A percentile compares a stretch with the other conserved stretches of the same genome.
Conservation (phyloP, 805 yeast genomes). For the Nakazawaea molendinolei region DNA sequence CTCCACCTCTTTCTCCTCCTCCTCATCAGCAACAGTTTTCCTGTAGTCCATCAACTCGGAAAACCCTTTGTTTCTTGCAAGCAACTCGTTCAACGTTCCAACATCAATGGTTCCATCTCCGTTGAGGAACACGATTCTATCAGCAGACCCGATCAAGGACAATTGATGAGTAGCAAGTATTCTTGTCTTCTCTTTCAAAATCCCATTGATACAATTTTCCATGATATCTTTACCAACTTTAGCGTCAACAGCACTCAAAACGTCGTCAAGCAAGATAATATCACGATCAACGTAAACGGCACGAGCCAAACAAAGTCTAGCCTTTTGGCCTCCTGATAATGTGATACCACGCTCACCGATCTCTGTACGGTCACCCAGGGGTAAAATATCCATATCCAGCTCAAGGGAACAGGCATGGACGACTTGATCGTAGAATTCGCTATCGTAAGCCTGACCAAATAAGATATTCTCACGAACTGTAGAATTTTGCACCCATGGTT, state of each 20-base stretch:
- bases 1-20: slow-evolving; percentile 20
- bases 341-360: slow-evolving; percentile 76
- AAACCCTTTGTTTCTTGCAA: slow-evolving; percentile 32
- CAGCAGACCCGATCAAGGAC: slow-evolving; percentile 32
- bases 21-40: slow-evolving; percentile 23
- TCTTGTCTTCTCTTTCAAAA: slow-evolving; percentile 29
- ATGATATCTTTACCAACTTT: slow-evolving; percentile 67
- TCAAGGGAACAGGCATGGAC: slow-evolving; percentile 53
- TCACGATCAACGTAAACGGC: slow-evolving; percentile 62
- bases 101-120: slow-evolving; percentile 13
- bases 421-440: slow-evolving; percentile 39
- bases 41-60: slow-evolving; percentile 39
- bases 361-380: slow-evolving; percentile 61
- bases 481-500: slow-evolving; percentile 72
- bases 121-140: slow-evolving; percentile 20
- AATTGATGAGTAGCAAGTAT: slow-evolving; percentile 35
- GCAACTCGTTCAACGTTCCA: slow-evolving; percentile 7
- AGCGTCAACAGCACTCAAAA: slow-evolving; percentile 70
- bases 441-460: slow-evolving; percentile 52
- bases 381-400: slow-evolving; percentile 51
- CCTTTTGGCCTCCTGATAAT: slow-evolving; percentile 73
- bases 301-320: slow-evolving; percentile 63
- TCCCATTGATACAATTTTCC: slow-evolving; percentile 29
- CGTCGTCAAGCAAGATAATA: slow-evolving; percentile 61
- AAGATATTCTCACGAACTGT: slow-evolving; percentile 60